Base-by-base conservation (phyloP, 768 basidiomycete species). In the Porphyrellus cyaneotinctus region DNA sequence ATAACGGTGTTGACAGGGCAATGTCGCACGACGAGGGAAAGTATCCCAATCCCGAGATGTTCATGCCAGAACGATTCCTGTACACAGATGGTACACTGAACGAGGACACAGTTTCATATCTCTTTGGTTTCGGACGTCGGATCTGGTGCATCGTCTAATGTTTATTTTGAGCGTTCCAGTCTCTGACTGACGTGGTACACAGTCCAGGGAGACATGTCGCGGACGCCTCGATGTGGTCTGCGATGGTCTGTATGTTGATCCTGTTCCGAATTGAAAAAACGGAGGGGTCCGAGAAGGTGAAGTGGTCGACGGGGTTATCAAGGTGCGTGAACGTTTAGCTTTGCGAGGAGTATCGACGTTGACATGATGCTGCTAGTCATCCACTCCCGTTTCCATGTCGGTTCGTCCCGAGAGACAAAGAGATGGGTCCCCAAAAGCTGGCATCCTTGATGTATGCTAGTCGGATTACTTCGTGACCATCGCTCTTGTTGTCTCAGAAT, bases 61-160 rank as follows among this genome's bases (percentile, higher is more conserved):
- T 75, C 62, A 58, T 61, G 18, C 75, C 75, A 4, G 75, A 72
- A 12, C 60, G 75, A 4, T 77, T 71, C 53, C 66, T 72, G 31
- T 32, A 10, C 1, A 18, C 15, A 3, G 59, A 64, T 8, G 63
- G 63, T 9, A 49, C 54, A 4, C 36, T 64, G 26, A 59, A 51
- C 20, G 55, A 54, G 0, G 58, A 59, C 36, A 54, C 26, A 4
- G 2, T 59, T 22, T 1, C 51, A 2, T 62, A 56, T 47, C 4
- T 8, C 1, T 64, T 64, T 47, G 64, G 61, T 6, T 65, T 66
- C 18, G 64, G 64, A 1, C 58, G 53, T 32, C 56, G 56, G 14
- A 51, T 60, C 24, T 65, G 64, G 60, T 65, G 13, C 24, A 47
- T 22, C n/a, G 1, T 1, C 14, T 4, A 15, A 9, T 14, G 33